Conservation (phyloP, 1,139 yeast species). For the Blastobotrys buckinghamii region DNA sequence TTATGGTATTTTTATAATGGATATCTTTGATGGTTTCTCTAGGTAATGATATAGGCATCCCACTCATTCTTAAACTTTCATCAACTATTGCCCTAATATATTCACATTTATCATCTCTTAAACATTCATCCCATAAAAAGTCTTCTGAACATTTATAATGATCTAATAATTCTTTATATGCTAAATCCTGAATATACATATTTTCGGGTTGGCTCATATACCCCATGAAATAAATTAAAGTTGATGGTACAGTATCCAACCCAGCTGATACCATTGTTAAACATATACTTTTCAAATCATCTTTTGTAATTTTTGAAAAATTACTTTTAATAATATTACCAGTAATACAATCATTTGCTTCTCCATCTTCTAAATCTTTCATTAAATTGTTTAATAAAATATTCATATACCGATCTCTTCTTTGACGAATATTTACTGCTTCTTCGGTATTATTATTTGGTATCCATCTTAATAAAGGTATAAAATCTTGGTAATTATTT, state of each 20-base stretch:
- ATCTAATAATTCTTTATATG: conserved; percentile 35
- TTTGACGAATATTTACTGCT: conserved; percentile 38
- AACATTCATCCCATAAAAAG: conserved; percentile 46
- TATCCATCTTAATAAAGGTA: conserved; percentile 45
- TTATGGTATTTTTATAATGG: conserved; percentile 34
- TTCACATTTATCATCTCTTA: conserved; percentile 36
- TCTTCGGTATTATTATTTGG: conserved; percentile 28
- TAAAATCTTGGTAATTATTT: conserved; percentile 55
- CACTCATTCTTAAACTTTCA: conserved; percentile 61
- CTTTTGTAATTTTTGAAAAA: conserved; percentile 27
- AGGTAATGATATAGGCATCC: conserved; percentile 63
- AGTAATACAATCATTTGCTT: conserved; percentile 39
- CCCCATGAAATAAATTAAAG: conserved; percentile 55
- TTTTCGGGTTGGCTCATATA: conserved; percentile 53
- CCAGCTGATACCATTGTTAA: conserved; percentile 79
- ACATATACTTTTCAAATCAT: conserved; percentile 57
- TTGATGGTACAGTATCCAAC: conserved; percentile 64
- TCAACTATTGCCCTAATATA: conserved; percentile 53
- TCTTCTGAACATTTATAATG: conserved; percentile 26
- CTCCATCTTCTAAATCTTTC: conserved; percentile 24
- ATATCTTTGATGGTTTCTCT: conserved; percentile 51
- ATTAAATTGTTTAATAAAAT: conserved; percentile 34
- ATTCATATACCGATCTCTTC: conserved; percentile 54
- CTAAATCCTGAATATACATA: conserved; percentile 40
- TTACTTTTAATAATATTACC: conserved; percentile 37